Evolutionary conservation across 2,329 filamentous ascomycete species (phyloP).

Genomic region (Colletotrichum shisoi): DNA sequence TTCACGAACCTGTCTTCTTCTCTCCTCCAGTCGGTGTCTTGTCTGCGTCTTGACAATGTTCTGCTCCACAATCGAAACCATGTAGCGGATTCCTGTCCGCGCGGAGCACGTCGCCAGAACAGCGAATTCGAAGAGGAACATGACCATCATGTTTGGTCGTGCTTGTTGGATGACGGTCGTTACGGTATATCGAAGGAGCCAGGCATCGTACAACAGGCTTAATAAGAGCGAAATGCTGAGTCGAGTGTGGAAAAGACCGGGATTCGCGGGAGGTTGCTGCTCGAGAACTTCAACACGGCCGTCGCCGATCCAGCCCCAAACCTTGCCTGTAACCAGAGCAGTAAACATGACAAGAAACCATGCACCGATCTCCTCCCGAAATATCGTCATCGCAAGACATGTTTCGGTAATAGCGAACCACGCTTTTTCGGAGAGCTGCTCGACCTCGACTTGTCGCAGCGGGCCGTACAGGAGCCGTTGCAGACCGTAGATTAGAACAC

Average conservation of each 20-base stretch:
- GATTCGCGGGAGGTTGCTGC: constrained; percentile 91
- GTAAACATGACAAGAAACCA: constrained; percentile 98
- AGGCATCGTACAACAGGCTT: constrained; percentile 80
- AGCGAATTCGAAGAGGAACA: constrained; percentile 98
- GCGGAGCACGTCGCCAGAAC: constrained; percentile 81
- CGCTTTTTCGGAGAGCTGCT: constrained; percentile 95
- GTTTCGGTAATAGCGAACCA: constrained; percentile 99
- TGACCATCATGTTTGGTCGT: constrained; percentile 98
- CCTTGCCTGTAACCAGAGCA: constrained; percentile 87
- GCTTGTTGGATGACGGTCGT: constrained; percentile 85
- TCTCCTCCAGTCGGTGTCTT: constrained; percentile 69
- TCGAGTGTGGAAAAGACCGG: constrained; percentile 84
- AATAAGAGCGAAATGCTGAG: constrained; percentile 80
- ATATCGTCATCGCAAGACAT: constrained; percentile 96
- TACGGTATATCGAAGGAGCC: constrained; percentile 82
- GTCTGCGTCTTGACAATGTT: constrained; percentile 79
- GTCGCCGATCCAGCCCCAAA: constrained; percentile 98
- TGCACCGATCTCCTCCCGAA: constrained; percentile 90
- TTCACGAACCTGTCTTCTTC: constrained; percentile 72
- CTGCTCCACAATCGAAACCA: constrained; percentile 79
- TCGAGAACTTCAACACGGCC: constrained; percentile 93
- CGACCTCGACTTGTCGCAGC: constrained; percentile 90
- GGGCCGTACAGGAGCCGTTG: constrained; percentile 90
- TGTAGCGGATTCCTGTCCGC: constrained; percentile 81
- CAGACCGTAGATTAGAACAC: constrained; percentile 82